These are phyloP conservation scores for Wallacemonas sp. DNA, from an alignment of 208 protist species.

Conservation along the genomic window DNA sequence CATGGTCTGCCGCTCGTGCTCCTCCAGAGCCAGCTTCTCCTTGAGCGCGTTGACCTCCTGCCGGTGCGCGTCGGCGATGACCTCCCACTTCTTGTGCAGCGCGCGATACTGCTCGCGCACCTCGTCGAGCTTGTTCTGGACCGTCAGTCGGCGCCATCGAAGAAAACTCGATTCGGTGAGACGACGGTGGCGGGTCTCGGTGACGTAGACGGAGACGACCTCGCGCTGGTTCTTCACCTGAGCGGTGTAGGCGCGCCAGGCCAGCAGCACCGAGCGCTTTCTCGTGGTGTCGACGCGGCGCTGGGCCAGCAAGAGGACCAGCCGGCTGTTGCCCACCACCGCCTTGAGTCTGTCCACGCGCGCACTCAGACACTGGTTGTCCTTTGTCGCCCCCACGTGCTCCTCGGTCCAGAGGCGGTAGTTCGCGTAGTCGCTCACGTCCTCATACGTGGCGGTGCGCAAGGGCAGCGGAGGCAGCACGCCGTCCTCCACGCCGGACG, in stretches of 20 bases:
- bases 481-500: constrained; percentile 8
- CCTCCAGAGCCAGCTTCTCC: constrained; percentile 25
- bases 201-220: constrained; percentile 38
- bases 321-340: constrained; percentile 43
- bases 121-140: constrained; percentile 40
- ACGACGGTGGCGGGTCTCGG: constrained; percentile 29
- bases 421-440: constrained; percentile 40
- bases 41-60: constrained; percentile 18
- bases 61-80: constrained; percentile 8
- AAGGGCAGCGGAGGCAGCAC: constrained; percentile 17
- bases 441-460: constrained; percentile 41
- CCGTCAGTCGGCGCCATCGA: constrained; percentile 66
- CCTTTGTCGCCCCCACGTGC: constrained; percentile 34
- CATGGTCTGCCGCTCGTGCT: constrained; percentile 20
- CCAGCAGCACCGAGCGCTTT: constrained; percentile 37
- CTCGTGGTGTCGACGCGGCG: constrained; percentile 34
- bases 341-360: constrained; percentile 43
- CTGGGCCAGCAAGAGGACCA: constrained; percentile 55
- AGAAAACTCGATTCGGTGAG: constrained; percentile 62
- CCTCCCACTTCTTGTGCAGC: constrained; percentile 16
- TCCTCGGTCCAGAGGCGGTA: constrained; percentile 72
- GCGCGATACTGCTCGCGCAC: constrained; percentile 23
- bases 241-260: constrained; percentile 51
- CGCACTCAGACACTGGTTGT: constrained; percentile 35
- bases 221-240: constrained; percentile 31